A percentile compares a stretch with the other conserved stretches of the same genome.
These are phyloP conservation scores for Microdochium paspali DNA, from an alignment of 2,329 filamentous ascomycete genomes.

Conservation along the genomic window DNA sequence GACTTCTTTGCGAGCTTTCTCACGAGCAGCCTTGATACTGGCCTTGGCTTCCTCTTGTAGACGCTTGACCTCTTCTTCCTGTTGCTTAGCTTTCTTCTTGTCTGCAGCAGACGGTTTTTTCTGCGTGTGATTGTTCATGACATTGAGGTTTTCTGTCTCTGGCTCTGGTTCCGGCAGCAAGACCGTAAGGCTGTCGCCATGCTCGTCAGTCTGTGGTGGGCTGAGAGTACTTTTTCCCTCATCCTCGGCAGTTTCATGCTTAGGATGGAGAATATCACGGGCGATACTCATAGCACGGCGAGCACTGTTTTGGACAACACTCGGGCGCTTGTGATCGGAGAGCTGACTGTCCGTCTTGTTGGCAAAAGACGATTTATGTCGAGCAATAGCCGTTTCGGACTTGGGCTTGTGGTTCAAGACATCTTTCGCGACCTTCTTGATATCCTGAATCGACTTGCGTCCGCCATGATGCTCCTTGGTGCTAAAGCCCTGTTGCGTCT, in stretches of 20 bases:
- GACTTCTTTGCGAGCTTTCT: background rate
- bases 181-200: background rate
- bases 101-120: background rate
- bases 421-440: background rate
- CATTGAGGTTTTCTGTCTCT: background rate
- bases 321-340: background rate
- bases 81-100: constrained; percentile 7
- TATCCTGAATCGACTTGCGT: too few relatives aligned
- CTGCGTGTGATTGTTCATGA: background rate
- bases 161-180: background rate
- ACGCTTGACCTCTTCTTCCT: constrained; percentile 9
- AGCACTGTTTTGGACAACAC: background rate
- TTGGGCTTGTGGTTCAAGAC: background rate
- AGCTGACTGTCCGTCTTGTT: background rate
- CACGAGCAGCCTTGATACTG: background rate
- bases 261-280: background rate
- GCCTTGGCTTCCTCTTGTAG: background rate
- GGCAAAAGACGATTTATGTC: background rate
- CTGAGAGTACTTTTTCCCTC: background rate
- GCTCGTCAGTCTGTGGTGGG: background rate
- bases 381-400: background rate
- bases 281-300: background rate
- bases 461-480: too few relatives aligned
- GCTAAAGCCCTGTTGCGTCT: too few relatives aligned
- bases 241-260: background rate